Percentiles rank a stretch among this genome's conserved stretches.
phyloP scores from a whole-genome alignment of 176 grass and related monocot genomes.

The Metroxylon sagu region DNA sequence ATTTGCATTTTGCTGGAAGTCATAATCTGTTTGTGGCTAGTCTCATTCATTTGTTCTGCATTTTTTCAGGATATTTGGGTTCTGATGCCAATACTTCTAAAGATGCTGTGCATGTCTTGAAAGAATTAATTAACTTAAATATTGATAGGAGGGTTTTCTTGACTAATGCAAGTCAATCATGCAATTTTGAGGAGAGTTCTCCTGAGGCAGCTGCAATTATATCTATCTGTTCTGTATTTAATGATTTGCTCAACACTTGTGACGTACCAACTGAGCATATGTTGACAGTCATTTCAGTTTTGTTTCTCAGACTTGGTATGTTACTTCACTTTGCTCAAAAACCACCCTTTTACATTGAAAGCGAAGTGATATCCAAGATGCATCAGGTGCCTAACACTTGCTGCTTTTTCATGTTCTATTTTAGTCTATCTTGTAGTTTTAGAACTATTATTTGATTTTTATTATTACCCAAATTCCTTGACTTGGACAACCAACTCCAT shows the following conservation, averaged over 20 bases:
- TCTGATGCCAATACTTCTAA: slow-evolving; percentile 44
- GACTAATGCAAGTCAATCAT: slow-evolving; percentile 21
- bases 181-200: slow-evolving; percentile 24
- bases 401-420: no score
- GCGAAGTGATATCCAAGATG: no score
- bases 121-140: slow-evolving; percentile 51
- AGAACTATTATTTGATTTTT: no score
- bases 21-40: no score
- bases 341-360: not conserved
- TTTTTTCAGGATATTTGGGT: slow-evolving; percentile 55
- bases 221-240: slow-evolving; percentile 61
- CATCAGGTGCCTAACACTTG: no score
- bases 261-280: slow-evolving; percentile 36
- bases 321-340: not conserved
- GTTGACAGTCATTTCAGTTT: slow-evolving; percentile 45
- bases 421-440: no score
- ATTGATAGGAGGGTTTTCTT: slow-evolving; percentile 31
- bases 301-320: slow-evolving; percentile 93
- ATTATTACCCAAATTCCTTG: no score
- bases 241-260: slow-evolving; percentile 36
- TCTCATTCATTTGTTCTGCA: not conserved
- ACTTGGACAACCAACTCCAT: no score
- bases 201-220: slow-evolving; percentile 37
- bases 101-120: slow-evolving; percentile 47
- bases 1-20: no score